Conservation (phyloP, 441 rosid species). For the Populus trichocarpa region DNA sequence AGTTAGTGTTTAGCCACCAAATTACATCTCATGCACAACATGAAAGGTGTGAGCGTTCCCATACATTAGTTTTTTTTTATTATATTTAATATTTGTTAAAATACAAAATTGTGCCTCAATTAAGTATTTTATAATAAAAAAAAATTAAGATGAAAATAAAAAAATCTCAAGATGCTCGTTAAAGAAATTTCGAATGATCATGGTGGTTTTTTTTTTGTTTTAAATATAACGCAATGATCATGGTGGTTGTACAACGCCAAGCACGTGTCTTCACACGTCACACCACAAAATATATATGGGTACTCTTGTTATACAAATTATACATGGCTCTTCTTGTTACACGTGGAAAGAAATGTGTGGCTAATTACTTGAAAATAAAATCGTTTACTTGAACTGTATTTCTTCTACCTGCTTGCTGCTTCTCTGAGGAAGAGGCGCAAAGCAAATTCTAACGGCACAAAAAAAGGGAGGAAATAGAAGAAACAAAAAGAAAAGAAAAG, state of each 20-base stretch:
- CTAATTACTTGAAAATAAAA: background rate
- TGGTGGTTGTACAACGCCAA: background rate
- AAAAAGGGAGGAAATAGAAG: no score
- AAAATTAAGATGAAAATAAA: no score
- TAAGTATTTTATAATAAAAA: no score
- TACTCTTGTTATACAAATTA: no score
- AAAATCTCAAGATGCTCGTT: no score
- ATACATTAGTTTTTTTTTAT: no score
- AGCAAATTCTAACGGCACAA: background rate
- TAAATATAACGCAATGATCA: background rate
- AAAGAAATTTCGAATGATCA: no score
- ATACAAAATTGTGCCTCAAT: no score
- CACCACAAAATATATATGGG: background rate
- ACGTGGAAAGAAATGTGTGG: background rate
- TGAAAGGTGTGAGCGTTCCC: rapidly evolving
- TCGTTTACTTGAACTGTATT: background rate
- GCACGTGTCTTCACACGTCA: background rate
- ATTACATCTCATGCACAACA: rapidly evolving
- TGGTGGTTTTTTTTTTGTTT: no score
- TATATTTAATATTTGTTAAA: no score
- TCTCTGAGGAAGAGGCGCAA: background rate
- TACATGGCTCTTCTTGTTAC: background rate
- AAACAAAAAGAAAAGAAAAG: background rate
- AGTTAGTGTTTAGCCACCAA: no score
- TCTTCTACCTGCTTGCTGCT: background rate